Conservation (phyloP, 768 basidiomycete genomes). For the Boletus edulis region DNA sequence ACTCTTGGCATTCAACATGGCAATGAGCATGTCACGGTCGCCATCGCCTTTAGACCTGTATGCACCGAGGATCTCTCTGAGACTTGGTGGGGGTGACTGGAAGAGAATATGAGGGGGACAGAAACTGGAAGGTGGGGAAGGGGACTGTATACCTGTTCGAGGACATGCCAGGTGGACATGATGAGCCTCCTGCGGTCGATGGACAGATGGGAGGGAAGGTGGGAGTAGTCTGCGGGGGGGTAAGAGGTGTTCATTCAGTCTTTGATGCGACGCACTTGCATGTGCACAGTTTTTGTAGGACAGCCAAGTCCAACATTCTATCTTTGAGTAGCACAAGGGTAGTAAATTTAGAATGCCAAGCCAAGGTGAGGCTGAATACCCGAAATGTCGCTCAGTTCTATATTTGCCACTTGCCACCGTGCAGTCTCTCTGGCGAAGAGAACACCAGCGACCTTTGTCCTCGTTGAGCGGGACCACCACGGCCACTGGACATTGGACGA, state of each 20-base stretch:
- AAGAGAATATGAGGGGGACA: slow-evolving; percentile 1
- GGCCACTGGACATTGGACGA: too few species aligned
- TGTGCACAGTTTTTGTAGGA: slow-evolving; percentile 38
- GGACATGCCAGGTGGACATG: slow-evolving; percentile 42
- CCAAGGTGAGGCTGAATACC: slow-evolving; percentile 37
- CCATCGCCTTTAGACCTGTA: slow-evolving; percentile 86
- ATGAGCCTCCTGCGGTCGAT: slow-evolving; percentile 34
- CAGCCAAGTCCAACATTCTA: slow-evolving; percentile 46
- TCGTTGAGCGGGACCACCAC: background rate
- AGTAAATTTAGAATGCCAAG: slow-evolving; percentile 46
- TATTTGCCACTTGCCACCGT: slow-evolving; percentile 16
- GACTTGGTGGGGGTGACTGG: slow-evolving; percentile 73
- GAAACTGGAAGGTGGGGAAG: background rate
- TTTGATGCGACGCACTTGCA: slow-evolving; percentile 13
- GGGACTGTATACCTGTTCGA: slow-evolving; percentile 42
- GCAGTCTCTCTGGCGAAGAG: background rate
- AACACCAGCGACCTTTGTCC: background rate
- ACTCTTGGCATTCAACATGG: slow-evolving; percentile 89
- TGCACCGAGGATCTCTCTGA: slow-evolving; percentile 84
- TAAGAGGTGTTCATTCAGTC: slow-evolving; percentile 28
- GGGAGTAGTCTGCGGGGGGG: slow-evolving; percentile 17
- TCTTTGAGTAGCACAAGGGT: slow-evolving; percentile 38
- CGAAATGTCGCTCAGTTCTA: slow-evolving; percentile 23
- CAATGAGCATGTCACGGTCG: slow-evolving; percentile 87
- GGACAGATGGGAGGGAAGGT: slow-evolving; percentile 11